Conservation (phyloP, 768 basidiomycete species). For the Lactarius sp. region DNA sequence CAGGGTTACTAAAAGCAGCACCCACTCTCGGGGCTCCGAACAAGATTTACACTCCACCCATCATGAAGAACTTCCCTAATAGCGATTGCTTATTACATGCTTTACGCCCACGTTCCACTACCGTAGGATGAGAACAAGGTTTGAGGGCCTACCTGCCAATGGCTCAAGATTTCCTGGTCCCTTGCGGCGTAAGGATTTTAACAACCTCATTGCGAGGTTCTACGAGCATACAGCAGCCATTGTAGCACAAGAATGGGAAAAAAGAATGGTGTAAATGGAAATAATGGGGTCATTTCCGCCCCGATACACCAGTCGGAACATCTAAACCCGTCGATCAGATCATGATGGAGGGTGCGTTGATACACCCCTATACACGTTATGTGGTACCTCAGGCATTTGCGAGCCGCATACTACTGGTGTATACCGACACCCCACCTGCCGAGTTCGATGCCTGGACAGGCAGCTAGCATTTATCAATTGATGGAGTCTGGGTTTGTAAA, state of each 20-base stretch:
- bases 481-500: neutral
- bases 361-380: neutral
- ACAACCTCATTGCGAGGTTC: neutral
- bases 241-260: conserved; percentile 4
- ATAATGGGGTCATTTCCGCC: neutral
- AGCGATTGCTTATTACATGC: neutral
- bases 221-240: neutral
- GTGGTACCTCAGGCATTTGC: neutral
- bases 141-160: conserved; percentile 1
- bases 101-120: conserved; percentile 6
- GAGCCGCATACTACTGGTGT: neutral
- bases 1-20: neutral
- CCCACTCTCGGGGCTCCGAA: neutral
- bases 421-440: neutral
- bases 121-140: conserved; percentile 10
- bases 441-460: neutral
- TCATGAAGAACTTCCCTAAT: neutral
- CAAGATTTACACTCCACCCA: neutral
- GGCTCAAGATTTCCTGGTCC: conserved; percentile 8
- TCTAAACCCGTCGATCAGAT: neutral
- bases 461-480: conserved; percentile 5
- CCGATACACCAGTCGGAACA: neutral
- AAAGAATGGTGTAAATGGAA: neutral
- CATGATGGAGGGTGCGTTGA: neutral
- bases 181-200: conserved; percentile 5